Percentiles rank a stretch among this genome's conserved stretches.
phyloP scores from a whole-genome alignment of 2,329 filamentous ascomycete genomes.

The Pestalotiopsis sp. region DNA sequence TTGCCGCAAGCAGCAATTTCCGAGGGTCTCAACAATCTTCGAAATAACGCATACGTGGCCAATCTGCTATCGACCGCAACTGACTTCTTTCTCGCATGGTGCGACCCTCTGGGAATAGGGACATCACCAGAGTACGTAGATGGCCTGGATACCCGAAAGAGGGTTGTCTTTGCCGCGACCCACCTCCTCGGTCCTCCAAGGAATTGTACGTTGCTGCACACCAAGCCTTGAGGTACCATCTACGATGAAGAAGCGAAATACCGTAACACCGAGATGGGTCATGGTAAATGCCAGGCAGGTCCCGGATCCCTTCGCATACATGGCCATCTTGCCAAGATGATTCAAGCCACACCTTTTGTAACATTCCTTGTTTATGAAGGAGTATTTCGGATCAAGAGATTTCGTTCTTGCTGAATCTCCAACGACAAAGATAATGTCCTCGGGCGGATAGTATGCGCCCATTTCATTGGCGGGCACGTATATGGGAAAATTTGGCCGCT shows the following conservation, averaged over 20 bases:
- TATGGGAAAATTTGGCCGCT: too few species aligned
- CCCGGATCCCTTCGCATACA: neutral
- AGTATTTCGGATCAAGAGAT: too few species aligned
- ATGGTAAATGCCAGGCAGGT: neutral
- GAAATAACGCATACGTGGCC: neutral
- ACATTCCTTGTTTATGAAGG: too few species aligned
- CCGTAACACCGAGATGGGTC: neutral
- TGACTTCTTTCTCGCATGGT: neutral
- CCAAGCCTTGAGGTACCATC: neutral
- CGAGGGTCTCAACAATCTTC: neutral
- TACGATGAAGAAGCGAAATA: slow-evolving; percentile 9
- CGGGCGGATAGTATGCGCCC: too few species aligned
- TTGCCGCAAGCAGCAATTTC: neutral
- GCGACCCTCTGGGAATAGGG: neutral
- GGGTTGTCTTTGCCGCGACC: neutral
- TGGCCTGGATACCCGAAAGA: neutral
- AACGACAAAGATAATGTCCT: too few species aligned
- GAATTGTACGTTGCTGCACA: neutral
- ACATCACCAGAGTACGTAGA: neutral
- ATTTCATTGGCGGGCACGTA: too few species aligned
- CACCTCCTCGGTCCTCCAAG: neutral
- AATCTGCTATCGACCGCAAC: neutral
- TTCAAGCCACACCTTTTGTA: too few species aligned
- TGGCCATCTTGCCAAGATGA: neutral
- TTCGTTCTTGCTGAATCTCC: too few species aligned